Conservation (phyloP, 2,329 filamentous ascomycete genomes). For the Knoxdaviesia capensis region DNA sequence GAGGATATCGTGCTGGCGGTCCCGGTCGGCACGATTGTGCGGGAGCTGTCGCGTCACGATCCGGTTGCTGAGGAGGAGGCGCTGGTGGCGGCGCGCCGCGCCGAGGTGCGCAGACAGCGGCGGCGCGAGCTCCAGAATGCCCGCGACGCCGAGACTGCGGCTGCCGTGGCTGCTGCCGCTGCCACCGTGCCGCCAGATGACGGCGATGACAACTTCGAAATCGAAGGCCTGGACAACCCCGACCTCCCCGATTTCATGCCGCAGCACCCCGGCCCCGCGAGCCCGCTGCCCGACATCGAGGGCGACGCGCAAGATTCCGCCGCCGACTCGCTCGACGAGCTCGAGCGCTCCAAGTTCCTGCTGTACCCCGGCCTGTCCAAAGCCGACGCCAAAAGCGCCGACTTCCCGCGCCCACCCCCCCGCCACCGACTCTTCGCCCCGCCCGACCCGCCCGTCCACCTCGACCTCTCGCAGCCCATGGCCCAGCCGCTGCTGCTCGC, state of each 20-base stretch:
- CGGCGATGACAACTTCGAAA: background rate
- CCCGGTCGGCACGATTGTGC: conserved; percentile 77
- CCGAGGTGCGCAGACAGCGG: conserved; percentile 13
- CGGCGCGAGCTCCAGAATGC: conserved; percentile 13
- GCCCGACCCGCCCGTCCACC: conserved; percentile 49
- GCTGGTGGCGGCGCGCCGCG: conserved; percentile 13
- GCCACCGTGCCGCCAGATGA: too few relatives aligned
- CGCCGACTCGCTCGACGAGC: conserved; percentile 21
- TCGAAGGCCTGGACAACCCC: conserved; percentile 5
- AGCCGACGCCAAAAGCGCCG: conserved; percentile 39
- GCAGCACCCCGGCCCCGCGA: too few relatives aligned
- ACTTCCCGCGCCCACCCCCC: conserved; percentile 28
- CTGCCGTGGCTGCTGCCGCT: conserved; percentile 1
- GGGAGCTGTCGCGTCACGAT: conserved; percentile 63
- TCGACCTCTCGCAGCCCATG: conserved; percentile 60
- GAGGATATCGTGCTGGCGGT: conserved; percentile 79
- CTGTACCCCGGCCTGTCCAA: conserved; percentile 62
- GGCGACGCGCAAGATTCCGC: too few relatives aligned
- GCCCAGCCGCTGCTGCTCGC: conserved; percentile 69
- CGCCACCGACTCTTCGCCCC: conserved; percentile 41
- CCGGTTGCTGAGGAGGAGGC: conserved; percentile 47
- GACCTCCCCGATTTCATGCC: too few relatives aligned
- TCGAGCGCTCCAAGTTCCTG: conserved; percentile 55
- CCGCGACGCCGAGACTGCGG: conserved; percentile 11
- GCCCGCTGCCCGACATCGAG: conserved; percentile 1